Conservation (phyloP, 352 stramenopile genomes). For the Phytopythium ostracodes region DNA sequence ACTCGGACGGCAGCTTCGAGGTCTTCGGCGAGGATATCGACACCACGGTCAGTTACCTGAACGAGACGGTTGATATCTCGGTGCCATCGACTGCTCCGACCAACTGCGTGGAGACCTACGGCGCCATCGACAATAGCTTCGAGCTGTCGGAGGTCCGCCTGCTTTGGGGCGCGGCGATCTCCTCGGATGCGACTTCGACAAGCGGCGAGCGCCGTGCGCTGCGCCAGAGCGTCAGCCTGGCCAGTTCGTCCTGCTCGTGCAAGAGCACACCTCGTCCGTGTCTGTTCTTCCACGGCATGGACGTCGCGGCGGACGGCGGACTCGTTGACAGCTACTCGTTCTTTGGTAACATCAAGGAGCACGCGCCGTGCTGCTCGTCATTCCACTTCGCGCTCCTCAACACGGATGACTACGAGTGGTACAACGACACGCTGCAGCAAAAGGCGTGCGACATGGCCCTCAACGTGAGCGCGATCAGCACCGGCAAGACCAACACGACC, state of each 20-base stretch:
- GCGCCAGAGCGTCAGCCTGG: conserved; percentile 18
- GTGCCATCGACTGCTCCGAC: conserved; percentile 20
- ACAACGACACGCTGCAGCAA: conserved; percentile 36
- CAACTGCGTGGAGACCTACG: conserved; percentile 20
- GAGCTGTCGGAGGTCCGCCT: conserved; percentile 18
- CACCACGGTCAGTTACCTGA: conserved; percentile 23
- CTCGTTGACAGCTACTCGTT: conserved; percentile 29
- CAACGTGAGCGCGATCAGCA: conserved; percentile 16
- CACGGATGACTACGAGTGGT: conserved; percentile 44
- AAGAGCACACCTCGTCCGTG: conserved; percentile 32
- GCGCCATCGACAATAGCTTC: conserved; percentile 14
- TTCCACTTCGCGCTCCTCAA: conserved; percentile 43
- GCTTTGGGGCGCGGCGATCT: conserved; percentile 17
- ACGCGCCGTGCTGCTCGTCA: conserved; percentile 48
- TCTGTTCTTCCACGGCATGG: conserved; percentile 53
- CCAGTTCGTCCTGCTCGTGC: conserved; percentile 29
- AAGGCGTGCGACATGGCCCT: conserved; percentile 32
- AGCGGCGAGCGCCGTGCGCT: conserved; percentile 14
- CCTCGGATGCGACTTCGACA: background rate
- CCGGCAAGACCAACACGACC: conserved; percentile 14
- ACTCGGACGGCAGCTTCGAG: conserved; percentile 21
- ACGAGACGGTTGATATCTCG: conserved; percentile 18
- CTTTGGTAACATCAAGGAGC: conserved; percentile 40
- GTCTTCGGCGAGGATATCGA: conserved; percentile 42
- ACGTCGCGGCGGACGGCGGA: conserved; percentile 21